phyloP scores from a whole-genome alignment of 306 rosid genomes.

The Cyamopsis tetragonoloba region DNA sequence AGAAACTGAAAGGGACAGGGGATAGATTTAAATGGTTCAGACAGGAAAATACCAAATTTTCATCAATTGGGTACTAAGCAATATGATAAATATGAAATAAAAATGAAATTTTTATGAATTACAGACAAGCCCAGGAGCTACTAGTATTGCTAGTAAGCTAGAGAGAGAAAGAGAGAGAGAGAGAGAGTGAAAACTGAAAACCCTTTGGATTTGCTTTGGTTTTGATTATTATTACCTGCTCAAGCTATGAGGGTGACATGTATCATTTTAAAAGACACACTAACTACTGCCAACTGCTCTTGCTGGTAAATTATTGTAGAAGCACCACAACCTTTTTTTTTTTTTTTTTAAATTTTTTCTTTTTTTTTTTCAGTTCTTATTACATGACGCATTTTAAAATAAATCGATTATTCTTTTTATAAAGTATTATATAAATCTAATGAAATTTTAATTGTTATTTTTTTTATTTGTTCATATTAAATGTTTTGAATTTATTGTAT shows the following conservation, averaged over 20 bases:
- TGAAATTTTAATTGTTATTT: too few relatives aligned
- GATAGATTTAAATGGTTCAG: too few relatives aligned
- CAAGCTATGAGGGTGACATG: constrained; percentile 55
- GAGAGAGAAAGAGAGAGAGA: constrained; percentile 30
- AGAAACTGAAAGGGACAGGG: constrained; percentile 41
- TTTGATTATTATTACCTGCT: too few relatives aligned
- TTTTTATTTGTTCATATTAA: too few relatives aligned
- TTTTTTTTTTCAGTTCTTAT: too few relatives aligned
- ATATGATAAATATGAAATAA: constrained; percentile 57
- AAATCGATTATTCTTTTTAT: too few relatives aligned
- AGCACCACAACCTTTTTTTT: constrained; percentile 50
- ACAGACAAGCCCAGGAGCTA: constrained; percentile 33
- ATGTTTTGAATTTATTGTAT: too few relatives aligned
- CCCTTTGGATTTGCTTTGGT: constrained; percentile 27
- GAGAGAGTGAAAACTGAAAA: constrained; percentile 1
- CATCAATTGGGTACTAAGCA: constrained; percentile 46
- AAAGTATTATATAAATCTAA: too few relatives aligned
- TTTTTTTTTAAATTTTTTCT: too few relatives aligned
- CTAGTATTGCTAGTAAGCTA: constrained; percentile 23
- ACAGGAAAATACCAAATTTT: constrained; percentile 39
- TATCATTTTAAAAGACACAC: constrained; percentile 73
- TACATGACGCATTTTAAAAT: too few relatives aligned
- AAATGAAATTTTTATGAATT: constrained; percentile 57
- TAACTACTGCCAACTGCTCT: constrained; percentile 94
- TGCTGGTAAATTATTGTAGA: constrained; percentile 67